Base-by-base conservation (phyloP, 129 eudicot genomes). In the Chrysanthemum lavandulifolium region DNA sequence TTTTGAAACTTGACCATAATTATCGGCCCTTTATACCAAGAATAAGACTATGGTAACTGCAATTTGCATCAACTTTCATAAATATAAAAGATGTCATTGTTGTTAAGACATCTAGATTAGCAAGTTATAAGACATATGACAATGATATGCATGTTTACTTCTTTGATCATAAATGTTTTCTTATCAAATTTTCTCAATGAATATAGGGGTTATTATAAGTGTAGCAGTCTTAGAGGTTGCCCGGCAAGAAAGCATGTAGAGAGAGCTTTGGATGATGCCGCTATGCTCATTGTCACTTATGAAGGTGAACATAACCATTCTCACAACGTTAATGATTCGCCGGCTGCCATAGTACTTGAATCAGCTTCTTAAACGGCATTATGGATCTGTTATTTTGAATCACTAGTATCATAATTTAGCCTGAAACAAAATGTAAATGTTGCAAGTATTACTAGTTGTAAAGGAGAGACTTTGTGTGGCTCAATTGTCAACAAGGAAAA, bases 161-260 rank as follows among this genome's bases (percentile, higher is more conserved):
- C 43, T 36, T 36, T 36, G 43, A 36, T 36, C 8, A 36, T 36
- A 36, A 40, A 40, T 6, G 47, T 40, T 6, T 40, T 40, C 9
- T 7, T 6, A 40, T 7, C 47, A 6, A 8, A 0, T 40, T 40
- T 8, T 40, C 47, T 40, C 8, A 1, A 21, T 31, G 10, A 6
- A n/a, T 61, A 33, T 73, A 95, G 99, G 80, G 97, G 99, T n/a
- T 95, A 95, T 83, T 95, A 95, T 76, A 95, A 91, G 78, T 95
- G 99, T 43, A 95, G 99, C 40, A 95, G 99, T 71, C 80, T 90
- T 19, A 74, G 97, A 81, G 97, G 96, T 6, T 95, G 99, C 67
- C 97, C 99, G 2, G 99, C 99, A 3, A 79, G 99, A 29, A 95
- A 95, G 71, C 99, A 95, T 55, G 99, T 95, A 25, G 99, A 95